Evolutionary conservation across 805 yeast genomes (phyloP).

Genomic region (Yarrowia phangngaensis): DNA sequence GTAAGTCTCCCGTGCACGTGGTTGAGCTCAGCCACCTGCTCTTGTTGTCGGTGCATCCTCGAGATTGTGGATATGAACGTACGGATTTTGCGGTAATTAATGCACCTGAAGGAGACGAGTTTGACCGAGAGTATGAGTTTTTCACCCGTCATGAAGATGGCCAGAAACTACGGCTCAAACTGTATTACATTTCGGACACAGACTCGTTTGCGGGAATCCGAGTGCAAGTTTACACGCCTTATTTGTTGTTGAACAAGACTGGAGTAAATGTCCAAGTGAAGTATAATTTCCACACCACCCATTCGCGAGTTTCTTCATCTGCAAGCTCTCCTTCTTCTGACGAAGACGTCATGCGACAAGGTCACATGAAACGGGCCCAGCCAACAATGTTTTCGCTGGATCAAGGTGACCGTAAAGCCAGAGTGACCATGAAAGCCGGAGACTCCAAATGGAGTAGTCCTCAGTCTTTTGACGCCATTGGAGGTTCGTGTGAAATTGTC

Average conservation of each 20-base stretch:
- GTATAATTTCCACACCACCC: constrained; percentile 52
- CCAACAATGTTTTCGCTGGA: constrained; percentile 88
- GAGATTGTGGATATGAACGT: constrained; percentile 55
- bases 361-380: constrained; percentile 36
- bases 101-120: constrained; percentile 42
- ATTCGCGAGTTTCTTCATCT: constrained; percentile 39
- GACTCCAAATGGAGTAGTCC: constrained; percentile 71
- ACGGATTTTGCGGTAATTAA: constrained; percentile 71
- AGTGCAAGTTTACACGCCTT: constrained; percentile 76
- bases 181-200: constrained; percentile 58
- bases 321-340: constrained; percentile 28
- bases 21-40: constrained; percentile 69
- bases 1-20: constrained; percentile 69
- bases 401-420: constrained; percentile 54
- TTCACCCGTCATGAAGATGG: constrained; percentile 55
- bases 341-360: constrained; percentile 38
- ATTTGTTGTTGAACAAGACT: constrained; percentile 75
- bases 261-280: constrained; percentile 58
- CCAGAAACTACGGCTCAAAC: constrained; percentile 57
- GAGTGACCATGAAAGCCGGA: constrained; percentile 62
- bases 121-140: constrained; percentile 54
- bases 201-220: constrained; percentile 53
- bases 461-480: constrained; percentile 83
- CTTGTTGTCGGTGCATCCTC: constrained; percentile 56
- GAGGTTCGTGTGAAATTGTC: constrained; percentile 62